Percentiles rank a stretch among this genome's conserved stretches.
Conservation (phyloP, 768 basidiomycete species). For the Suillus decipiens region DNA sequence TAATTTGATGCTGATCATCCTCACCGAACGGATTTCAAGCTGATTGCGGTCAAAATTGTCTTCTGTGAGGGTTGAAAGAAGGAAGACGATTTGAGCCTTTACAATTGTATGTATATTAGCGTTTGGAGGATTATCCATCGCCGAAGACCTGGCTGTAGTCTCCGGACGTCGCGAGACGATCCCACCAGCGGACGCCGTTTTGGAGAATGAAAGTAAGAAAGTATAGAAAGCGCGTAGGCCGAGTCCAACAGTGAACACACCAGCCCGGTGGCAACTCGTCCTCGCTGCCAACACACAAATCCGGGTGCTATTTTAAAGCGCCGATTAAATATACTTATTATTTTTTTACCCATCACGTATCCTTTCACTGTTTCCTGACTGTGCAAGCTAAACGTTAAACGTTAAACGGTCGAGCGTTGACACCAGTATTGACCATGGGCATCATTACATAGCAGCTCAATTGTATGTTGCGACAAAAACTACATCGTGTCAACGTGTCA, state of each 20-base stretch:
- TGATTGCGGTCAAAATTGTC: slow-evolving; percentile 96
- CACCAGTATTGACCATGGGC: too few relatives aligned
- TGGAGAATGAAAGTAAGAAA: slow-evolving; percentile 33
- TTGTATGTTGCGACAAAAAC: not conserved
- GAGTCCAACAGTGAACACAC: slow-evolving; percentile 23
- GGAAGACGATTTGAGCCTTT: slow-evolving; percentile 97
- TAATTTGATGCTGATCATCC: slow-evolving; percentile 35
- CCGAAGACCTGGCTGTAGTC: slow-evolving; percentile 75
- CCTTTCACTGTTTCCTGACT: too few relatives aligned
- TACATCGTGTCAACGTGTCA: not conserved
- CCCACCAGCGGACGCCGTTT: slow-evolving; percentile 75
- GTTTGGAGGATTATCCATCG: slow-evolving; percentile 83
- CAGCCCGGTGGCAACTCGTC: slow-evolving; percentile 30
- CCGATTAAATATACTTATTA: slow-evolving; percentile 16
- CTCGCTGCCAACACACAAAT: slow-evolving; percentile 16
- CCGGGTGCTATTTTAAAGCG: slow-evolving; percentile 17
- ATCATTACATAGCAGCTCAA: too few relatives aligned
- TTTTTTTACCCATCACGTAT: slow-evolving; percentile 1
- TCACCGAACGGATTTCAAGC: slow-evolving; percentile 90
- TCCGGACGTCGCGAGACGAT: slow-evolving; percentile 70
- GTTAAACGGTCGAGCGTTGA: too few relatives aligned
- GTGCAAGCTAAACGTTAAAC: too few relatives aligned
- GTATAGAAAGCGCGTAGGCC: slow-evolving; percentile 38
- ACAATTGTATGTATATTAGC: slow-evolving; percentile 91
- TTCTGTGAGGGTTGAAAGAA: slow-evolving; percentile 93